phyloP scores from a whole-genome alignment of 1,284 basidiomycete species.

The Cryptococcus sp. region DNA sequence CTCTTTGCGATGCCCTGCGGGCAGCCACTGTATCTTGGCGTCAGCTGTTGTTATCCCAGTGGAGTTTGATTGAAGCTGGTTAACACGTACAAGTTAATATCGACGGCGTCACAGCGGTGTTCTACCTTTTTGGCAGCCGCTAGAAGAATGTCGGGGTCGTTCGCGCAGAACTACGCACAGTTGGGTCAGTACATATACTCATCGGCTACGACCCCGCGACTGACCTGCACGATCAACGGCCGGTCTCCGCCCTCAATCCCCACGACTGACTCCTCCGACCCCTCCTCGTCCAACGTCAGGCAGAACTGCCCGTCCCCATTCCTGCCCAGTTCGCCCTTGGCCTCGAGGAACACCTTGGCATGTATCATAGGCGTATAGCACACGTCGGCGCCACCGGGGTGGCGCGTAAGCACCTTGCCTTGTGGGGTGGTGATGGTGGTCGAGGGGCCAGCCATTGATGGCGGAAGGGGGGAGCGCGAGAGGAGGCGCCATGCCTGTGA shows the following conservation, averaged over 20 bases:
- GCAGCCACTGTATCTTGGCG: conserved; percentile 58
- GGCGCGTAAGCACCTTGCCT: conserved; percentile 21
- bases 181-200: neutral
- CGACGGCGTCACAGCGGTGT: conserved; percentile 79
- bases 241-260: conserved; percentile 58
- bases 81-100: conserved; percentile 70
- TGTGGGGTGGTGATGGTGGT: conserved; percentile 19
- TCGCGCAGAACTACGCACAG: conserved; percentile 70
- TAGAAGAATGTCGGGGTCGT: conserved; percentile 76
- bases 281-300: conserved; percentile 55
- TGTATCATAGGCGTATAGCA: conserved; percentile 98
- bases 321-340: conserved; percentile 27
- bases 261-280: conserved; percentile 36
- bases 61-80: neutral
- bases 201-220: conserved; percentile 2
- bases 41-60: neutral
- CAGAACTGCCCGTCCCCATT: conserved; percentile 63
- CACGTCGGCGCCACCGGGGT: conserved; percentile 57
- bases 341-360: conserved; percentile 73
- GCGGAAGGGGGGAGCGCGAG: conserved; percentile 72
- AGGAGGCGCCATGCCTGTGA: conserved; percentile 81
- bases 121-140: conserved; percentile 70
- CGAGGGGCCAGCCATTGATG: conserved; percentile 25
- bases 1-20: conserved; percentile 90
- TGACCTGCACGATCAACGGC: conserved; percentile 76